Percentiles rank a stretch among this genome's conserved stretches.
phyloP scores from a whole-genome alignment of 179 eudicot species.

The Heliamphora pulchella region DNA sequence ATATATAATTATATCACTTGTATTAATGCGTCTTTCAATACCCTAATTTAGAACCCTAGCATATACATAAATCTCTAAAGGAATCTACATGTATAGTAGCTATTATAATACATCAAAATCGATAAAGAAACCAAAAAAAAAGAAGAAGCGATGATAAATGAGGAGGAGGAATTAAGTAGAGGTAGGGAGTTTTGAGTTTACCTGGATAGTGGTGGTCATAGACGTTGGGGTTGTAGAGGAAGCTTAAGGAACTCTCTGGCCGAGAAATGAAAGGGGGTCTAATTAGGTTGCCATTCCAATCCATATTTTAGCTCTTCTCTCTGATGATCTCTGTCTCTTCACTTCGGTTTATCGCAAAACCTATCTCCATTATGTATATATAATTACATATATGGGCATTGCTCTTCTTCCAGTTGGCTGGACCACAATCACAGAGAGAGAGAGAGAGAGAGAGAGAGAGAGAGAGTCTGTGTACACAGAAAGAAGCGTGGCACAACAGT shows the following conservation, averaged over 20 bases:
- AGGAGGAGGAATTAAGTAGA: not conserved
- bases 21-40: not conserved
- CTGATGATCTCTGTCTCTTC: not conserved
- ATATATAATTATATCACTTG: no score
- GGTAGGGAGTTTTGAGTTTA: not conserved
- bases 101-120: not conserved
- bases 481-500: not conserved
- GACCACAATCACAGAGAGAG: constrained; percentile 12
- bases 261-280: constrained; percentile 37
- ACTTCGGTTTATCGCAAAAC: not conserved
- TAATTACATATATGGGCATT: not conserved
- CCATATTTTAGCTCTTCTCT: constrained; percentile 30
- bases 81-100: not conserved
- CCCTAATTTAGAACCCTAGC: no score
- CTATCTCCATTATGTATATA: not conserved
- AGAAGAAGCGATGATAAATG: not conserved
- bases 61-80: not conserved
- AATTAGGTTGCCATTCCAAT: constrained; percentile 41
- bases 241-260: constrained; percentile 42
- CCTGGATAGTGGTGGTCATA: constrained; percentile 33
- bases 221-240: constrained; percentile 43
- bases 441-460: constrained; percentile 3
- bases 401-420: not conserved
- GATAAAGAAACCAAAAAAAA: not conserved
- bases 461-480: not conserved